phyloP scores from a whole-genome alignment of 2,329 filamentous ascomycete species.

The Drechslerella dactyloides region DNA sequence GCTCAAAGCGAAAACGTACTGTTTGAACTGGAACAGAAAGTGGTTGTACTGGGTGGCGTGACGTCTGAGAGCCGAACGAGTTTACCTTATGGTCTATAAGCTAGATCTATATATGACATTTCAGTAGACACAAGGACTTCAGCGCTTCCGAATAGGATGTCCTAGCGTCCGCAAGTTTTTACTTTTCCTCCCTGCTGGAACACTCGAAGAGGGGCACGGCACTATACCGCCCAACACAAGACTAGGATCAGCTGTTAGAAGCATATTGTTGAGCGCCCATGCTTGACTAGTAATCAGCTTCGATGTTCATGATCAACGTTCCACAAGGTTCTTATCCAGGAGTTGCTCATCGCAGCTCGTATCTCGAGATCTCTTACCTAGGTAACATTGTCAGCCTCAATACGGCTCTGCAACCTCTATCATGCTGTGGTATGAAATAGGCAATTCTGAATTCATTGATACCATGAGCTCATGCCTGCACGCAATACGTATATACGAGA shows the following conservation, averaged over 20 bases:
- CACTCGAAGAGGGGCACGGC: constrained; percentile 1
- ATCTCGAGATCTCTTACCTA: not conserved
- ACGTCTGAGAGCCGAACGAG: not conserved
- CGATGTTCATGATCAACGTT: not conserved
- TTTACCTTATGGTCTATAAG: not conserved
- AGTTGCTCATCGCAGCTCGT: constrained; percentile 1
- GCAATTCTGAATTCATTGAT: not conserved
- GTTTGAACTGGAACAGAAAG: not conserved
- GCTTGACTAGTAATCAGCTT: not conserved
- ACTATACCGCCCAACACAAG: not conserved
- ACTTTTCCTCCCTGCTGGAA: not conserved
- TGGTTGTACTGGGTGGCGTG: not conserved
- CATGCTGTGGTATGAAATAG: not conserved
- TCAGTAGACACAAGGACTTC: not conserved
- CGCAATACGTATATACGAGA: constrained; percentile 1
- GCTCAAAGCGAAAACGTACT: constrained; percentile 3
- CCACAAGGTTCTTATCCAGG: not conserved
- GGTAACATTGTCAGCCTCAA: not conserved
- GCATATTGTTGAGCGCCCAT: not conserved
- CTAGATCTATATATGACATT: not conserved
- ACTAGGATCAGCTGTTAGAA: not conserved
- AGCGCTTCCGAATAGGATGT: not conserved
- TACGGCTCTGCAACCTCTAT: not conserved
- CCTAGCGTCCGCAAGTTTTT: not conserved
- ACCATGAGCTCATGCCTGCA: no score